Evolutionary conservation across 208 protist genomes (phyloP), one percentile per base, ranked within the genome.

Genomic region (Wallacemonas collosoma): DNA sequence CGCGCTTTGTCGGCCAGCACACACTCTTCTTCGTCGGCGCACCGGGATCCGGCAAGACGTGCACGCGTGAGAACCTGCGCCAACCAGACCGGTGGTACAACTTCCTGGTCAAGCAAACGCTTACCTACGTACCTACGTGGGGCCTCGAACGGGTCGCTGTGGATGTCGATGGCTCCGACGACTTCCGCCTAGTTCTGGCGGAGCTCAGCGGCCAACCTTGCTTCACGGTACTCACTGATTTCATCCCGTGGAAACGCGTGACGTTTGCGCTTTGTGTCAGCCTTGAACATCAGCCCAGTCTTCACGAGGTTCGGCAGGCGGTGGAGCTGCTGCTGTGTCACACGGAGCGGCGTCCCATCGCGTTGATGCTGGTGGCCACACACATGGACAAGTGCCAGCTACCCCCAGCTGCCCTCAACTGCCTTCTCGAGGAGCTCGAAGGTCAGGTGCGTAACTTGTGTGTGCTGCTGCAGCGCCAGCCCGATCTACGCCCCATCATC

Each of bases 241-340:
- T 87, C 44, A 78, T 94, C 4, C 89, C 91, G 5, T 82, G 81
- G 5, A 80, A 83, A 26, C 83, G 86, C 55, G 82, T 88, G 40
- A 89, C 85, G 7, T 96, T 91, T 72, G 78, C 93, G 5, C 65
- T 96, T 2, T 94, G 86, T 74, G 92, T 94, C 67, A 84, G 83
- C 3, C 80, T 96, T 14, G n/a, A 67, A 39, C 75, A 53, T 11
- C 41, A 57, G n/a, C 63, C 79, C 26, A 74, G 76, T 1, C 61
- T 95, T 26, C 68, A 86, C 61, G 51, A 62, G 1, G 72, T 94
- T 9, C 76, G 83, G 6, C 79, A 80, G 12, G 70, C 77, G 5
- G 69, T 96, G 9, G 88, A 96, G 73, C 71, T 83, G 66, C 89
- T 96, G 72, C 80, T 94, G 35, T 92, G 80, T 62, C 78, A 85